phyloP scores from a whole-genome alignment of 345 rosid genomes.

The Eucalyptus erythrocorys region DNA sequence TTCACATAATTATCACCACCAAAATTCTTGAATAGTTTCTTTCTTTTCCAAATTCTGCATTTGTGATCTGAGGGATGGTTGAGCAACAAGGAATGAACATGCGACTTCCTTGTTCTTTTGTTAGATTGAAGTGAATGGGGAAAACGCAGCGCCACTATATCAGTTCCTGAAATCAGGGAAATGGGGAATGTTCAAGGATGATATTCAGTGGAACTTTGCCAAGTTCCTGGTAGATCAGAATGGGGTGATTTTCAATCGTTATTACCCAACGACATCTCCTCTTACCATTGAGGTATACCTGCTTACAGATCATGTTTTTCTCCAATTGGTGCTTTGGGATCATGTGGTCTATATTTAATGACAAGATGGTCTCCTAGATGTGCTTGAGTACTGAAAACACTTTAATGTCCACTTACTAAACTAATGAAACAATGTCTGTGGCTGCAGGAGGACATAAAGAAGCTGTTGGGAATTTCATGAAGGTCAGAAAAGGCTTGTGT shows the following conservation, averaged over 20 bases:
- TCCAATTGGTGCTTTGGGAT: neutral
- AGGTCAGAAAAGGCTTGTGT: neutral
- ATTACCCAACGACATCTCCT: slow-evolving; percentile 84
- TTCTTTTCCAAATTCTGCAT: neutral
- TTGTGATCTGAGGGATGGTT: neutral
- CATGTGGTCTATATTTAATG: neutral
- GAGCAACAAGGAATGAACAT: neutral
- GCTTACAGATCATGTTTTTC: neutral
- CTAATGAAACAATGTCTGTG: neutral
- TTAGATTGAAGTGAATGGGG: slow-evolving; percentile 86
- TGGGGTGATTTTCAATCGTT: slow-evolving; percentile 66
- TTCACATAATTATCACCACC: neutral
- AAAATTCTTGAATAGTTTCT: neutral
- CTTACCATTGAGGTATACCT: slow-evolving; percentile 57
- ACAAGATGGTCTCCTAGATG: neutral
- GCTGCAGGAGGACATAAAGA: slow-evolving; percentile 1
- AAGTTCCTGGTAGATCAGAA: slow-evolving; percentile 82
- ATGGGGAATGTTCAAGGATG: slow-evolving; percentile 78
- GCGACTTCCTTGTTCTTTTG: neutral
- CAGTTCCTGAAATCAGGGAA: slow-evolving; percentile 75
- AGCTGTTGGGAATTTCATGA: slow-evolving; percentile 1
- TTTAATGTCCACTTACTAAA: neutral
- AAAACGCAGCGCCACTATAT: slow-evolving; percentile 58
- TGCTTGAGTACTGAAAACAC: neutral
- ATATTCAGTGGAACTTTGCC: slow-evolving; percentile 89